Evolutionary conservation across 2,329 filamentous ascomycete genomes (phyloP).

Genomic region (Incumbomyces delicatus): DNA sequence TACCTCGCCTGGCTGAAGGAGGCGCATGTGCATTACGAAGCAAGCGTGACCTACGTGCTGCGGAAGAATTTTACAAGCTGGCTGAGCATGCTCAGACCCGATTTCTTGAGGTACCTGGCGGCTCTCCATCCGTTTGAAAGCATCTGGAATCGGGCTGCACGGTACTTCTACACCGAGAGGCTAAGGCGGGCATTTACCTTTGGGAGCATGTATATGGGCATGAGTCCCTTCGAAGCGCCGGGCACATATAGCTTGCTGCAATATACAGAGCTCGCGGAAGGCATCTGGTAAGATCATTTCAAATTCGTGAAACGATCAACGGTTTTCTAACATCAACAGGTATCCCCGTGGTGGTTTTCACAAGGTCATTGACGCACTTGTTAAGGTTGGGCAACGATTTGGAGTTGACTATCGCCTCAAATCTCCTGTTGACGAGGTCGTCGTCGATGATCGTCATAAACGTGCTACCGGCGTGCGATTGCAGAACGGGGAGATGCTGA

Average conservation of each 20-base stretch:
- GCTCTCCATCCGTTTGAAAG: slow-evolving; percentile 60
- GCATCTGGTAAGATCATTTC: slow-evolving; percentile 53
- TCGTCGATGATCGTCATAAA: slow-evolving; percentile 43
- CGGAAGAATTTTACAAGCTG: slow-evolving; percentile 57
- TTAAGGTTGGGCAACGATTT: slow-evolving; percentile 50
- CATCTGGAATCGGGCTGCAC: slow-evolving; percentile 55
- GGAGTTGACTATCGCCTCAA: slow-evolving; percentile 55
- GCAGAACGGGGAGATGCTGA: slow-evolving; percentile 46
- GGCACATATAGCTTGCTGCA: slow-evolving; percentile 65
- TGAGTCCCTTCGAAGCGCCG: slow-evolving; percentile 67
- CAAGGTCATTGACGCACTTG: slow-evolving; percentile 53
- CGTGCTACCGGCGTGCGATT: slow-evolving; percentile 52
- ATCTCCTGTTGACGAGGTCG: slow-evolving; percentile 47
- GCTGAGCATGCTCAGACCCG: slow-evolving; percentile 46
- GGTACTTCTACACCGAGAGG: slow-evolving; percentile 61
- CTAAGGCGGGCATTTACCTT: slow-evolving; percentile 65
- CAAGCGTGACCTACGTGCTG: slow-evolving; percentile 56
- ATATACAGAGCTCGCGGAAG: slow-evolving; percentile 66
- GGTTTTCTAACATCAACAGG: slow-evolving; percentile 10
- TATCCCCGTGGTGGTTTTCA: slow-evolving; percentile 55
- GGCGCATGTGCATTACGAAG: slow-evolving; percentile 60
- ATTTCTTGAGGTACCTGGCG: slow-evolving; percentile 50
- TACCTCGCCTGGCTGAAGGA: slow-evolving; percentile 59
- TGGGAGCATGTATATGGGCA: slow-evolving; percentile 75
- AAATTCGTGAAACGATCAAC: background rate